Conservation (phyloP, 352 stramenopile species). For the Plasmopara muralis region DNA sequence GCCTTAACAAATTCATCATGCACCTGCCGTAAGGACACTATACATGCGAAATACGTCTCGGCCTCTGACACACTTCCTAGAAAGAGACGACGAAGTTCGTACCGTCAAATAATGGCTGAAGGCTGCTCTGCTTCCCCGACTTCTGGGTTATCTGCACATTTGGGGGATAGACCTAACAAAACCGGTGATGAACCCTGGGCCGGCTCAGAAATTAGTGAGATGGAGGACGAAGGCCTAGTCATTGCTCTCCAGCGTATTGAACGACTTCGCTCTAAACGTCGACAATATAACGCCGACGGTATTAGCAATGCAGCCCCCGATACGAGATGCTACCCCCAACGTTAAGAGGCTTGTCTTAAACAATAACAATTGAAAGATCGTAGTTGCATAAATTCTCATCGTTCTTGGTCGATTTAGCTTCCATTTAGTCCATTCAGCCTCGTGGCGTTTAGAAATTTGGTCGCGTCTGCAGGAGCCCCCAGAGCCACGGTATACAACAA, state of each 20-base stretch:
- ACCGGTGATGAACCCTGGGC: slow-evolving; percentile 4
- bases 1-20: slow-evolving; percentile 19
- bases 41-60: not conserved
- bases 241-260: slow-evolving; percentile 30
- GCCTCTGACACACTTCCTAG: not conserved
- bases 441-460: slow-evolving; percentile 21
- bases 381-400: slow-evolving; percentile 23
- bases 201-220: slow-evolving; percentile 10
- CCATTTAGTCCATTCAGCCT: slow-evolving; percentile 1
- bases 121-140: not conserved
- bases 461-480: slow-evolving; percentile 19
- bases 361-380: not conserved
- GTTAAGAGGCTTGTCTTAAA: too few relatives aligned
- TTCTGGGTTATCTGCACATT: not conserved
- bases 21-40: slow-evolving; percentile 9
- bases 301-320: too few relatives aligned
- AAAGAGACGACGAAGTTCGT: slow-evolving; percentile 18
- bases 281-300: not conserved
- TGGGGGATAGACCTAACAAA: slow-evolving; percentile 1
- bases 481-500: not conserved
- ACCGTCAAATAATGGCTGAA: not conserved
- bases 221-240: slow-evolving; percentile 18
- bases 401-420: slow-evolving; percentile 25
- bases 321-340: not conserved
- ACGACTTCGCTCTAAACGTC: not conserved